Evolutionary conservation across 148 eudicot species (phyloP).

Genomic region (Fagopyrum homotropicum): DNA sequence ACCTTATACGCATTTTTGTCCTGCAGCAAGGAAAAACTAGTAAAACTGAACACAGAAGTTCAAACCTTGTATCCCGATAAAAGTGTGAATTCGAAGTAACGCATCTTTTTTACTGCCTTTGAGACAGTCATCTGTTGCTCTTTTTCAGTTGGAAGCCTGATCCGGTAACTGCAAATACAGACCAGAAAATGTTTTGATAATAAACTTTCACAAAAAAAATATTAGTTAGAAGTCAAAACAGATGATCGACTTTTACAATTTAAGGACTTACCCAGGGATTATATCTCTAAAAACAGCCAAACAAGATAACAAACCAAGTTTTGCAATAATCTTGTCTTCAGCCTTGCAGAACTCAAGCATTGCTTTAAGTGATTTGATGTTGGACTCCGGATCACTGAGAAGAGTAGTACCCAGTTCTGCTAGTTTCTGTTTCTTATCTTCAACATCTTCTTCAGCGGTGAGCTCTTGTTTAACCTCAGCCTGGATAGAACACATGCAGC

Average conservation of each 20-base stretch:
- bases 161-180: conserved; percentile 55
- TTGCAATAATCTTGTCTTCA: conserved; percentile 46
- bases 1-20: background rate
- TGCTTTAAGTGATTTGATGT: conserved; percentile 61
- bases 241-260: background rate
- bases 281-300: conserved; percentile 88
- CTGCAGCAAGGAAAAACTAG: background rate
- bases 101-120: conserved; percentile 70
- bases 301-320: conserved; percentile 60
- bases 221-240: background rate
- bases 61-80: conserved; percentile 74
- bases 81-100: conserved; percentile 75
- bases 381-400: conserved; percentile 77
- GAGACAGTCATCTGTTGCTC: conserved; percentile 81
- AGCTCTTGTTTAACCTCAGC: conserved; percentile 80
- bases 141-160: conserved; percentile 94
- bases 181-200: background rate
- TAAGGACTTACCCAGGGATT: conserved; percentile 67
- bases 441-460: conserved; percentile 54
- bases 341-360: conserved; percentile 74
- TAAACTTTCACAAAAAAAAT: conserved; percentile 2
- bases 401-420: conserved; percentile 85
- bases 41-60: background rate
- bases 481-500: conserved; percentile 28
- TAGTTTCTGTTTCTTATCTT: conserved; percentile 56